Percentiles rank a stretch among this genome's conserved stretches.
Conservation (phyloP, 208 protist species). For the Leishmania turanica region DNA sequence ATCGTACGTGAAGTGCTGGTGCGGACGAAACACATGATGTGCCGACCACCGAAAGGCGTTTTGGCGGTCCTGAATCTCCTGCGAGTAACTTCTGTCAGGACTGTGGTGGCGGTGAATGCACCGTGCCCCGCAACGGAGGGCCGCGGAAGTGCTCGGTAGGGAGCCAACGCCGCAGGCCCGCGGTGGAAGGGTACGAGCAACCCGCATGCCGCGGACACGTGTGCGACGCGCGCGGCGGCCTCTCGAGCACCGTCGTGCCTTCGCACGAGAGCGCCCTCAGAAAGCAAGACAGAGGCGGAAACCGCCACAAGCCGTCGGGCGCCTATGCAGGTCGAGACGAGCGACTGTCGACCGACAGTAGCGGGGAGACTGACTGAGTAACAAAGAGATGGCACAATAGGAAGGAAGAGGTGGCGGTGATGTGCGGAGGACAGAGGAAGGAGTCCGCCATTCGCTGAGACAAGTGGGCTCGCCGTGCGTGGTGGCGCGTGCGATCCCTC, state of each 20-base stretch:
- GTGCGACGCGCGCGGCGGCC: background rate
- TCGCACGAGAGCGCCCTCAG: too few species aligned
- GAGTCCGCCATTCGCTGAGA: background rate
- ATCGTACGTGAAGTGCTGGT: slow-evolving; percentile 89
- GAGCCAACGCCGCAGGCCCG: background rate
- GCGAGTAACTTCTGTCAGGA: slow-evolving; percentile 64
- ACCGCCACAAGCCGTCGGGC: background rate
- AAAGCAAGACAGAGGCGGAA: background rate
- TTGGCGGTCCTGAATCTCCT: slow-evolving; percentile 76
- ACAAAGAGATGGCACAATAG: background rate
- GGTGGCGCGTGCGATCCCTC: background rate
- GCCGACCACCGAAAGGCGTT: slow-evolving; percentile 71
- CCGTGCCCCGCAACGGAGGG: background rate
- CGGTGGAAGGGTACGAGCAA: background rate
- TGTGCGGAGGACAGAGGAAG: background rate
- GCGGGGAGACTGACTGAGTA: background rate
- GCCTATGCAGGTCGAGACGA: background rate
- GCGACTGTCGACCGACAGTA: background rate
- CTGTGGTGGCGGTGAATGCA: slow-evolving; percentile 34
- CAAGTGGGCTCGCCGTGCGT: background rate
- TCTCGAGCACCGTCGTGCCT: background rate
- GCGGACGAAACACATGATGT: slow-evolving; percentile 69
- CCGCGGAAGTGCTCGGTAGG: background rate
- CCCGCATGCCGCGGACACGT: background rate
- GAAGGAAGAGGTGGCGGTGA: background rate